These are phyloP conservation scores for Xylaria sp. DNA, from an alignment of 2,329 filamentous ascomycete species.

Conservation along the genomic window DNA sequence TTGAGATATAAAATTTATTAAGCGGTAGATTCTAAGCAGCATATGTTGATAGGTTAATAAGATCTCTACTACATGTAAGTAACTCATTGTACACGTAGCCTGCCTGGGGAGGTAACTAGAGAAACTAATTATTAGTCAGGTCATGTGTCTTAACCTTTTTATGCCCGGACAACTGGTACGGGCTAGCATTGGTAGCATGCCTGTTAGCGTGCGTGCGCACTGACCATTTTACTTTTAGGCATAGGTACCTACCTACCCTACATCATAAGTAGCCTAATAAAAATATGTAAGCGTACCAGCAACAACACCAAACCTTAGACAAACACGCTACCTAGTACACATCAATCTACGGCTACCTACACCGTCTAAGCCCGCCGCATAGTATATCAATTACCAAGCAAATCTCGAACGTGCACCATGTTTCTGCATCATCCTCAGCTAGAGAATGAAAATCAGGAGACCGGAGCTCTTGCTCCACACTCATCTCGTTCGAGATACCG, in stretches of 20 bases:
- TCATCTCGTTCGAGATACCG: slow-evolving; percentile 8
- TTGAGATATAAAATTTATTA: neutral
- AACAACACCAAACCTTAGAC: neutral
- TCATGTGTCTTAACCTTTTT: neutral
- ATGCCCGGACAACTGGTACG: no score
- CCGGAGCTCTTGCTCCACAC: slow-evolving; percentile 16
- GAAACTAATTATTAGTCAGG: neutral
- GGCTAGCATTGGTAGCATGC: no score
- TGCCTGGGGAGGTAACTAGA: neutral
- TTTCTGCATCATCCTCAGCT: slow-evolving; percentile 5
- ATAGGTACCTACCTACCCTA: neutral
- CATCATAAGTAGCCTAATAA: slow-evolving; percentile 8
- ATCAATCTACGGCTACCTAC: neutral
- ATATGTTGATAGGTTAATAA: no score
- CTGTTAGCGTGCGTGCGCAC: slow-evolving; percentile 26
- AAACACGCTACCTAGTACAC: neutral
- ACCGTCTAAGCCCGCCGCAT: neutral
- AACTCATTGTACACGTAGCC: neutral
- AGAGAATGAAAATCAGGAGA: neutral
- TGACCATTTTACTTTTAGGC: slow-evolving; percentile 23
- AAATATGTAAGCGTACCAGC: slow-evolving; percentile 22
- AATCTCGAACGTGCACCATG: slow-evolving; percentile 4
- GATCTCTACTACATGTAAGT: neutral
- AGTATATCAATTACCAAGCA: slow-evolving; percentile 13
- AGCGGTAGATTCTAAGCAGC: no score